phyloP scores from a whole-genome alignment of 2,329 filamentous ascomycete genomes.

The Fusarium sp. region DNA sequence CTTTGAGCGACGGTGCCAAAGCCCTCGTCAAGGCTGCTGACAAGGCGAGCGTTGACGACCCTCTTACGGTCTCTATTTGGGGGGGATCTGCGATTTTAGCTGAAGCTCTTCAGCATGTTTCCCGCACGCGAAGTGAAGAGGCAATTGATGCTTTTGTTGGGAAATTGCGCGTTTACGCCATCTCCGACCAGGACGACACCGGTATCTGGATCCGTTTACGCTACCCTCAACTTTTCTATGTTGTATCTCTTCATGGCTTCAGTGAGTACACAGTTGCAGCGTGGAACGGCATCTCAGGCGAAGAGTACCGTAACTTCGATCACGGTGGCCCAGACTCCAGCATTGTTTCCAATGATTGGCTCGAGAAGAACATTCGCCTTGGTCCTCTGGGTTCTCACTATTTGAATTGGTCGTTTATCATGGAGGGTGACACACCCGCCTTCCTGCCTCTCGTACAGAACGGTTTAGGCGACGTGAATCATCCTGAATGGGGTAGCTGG shows the following conservation, averaged over 20 bases:
- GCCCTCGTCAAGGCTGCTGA: conserved; percentile 53
- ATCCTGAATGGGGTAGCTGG: conserved; percentile 27
- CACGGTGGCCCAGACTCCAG: conserved; percentile 13
- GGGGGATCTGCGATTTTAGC: conserved; percentile 66
- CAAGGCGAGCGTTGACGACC: conserved; percentile 42
- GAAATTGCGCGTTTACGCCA: conserved; percentile 64
- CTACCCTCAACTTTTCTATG: conserved; percentile 67
- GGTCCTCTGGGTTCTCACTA: conserved; percentile 22
- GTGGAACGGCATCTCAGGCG: conserved; percentile 63
- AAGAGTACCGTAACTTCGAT: conserved; percentile 20
- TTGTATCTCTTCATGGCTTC: conserved; percentile 66
- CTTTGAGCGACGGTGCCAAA: conserved; percentile 52
- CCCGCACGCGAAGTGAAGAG: conserved; percentile 28
- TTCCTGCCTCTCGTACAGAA: conserved; percentile 9
- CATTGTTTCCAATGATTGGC: conserved; percentile 12
- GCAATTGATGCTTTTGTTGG: conserved; percentile 53
- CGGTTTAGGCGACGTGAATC: conserved; percentile 6
- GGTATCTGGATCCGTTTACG: conserved; percentile 66
- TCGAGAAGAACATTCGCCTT: background rate
- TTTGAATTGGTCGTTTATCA: conserved; percentile 7
- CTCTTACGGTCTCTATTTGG: conserved; percentile 65
- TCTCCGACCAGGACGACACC: conserved; percentile 70
- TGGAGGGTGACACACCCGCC: conserved; percentile 24
- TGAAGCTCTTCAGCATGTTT: conserved; percentile 58
- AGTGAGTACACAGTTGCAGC: conserved; percentile 65